Evolutionary conservation across 176 grass and related monocot species (phyloP), one percentile per base, ranked within the genome.

Genomic region (Aegilops speltoides): DNA sequence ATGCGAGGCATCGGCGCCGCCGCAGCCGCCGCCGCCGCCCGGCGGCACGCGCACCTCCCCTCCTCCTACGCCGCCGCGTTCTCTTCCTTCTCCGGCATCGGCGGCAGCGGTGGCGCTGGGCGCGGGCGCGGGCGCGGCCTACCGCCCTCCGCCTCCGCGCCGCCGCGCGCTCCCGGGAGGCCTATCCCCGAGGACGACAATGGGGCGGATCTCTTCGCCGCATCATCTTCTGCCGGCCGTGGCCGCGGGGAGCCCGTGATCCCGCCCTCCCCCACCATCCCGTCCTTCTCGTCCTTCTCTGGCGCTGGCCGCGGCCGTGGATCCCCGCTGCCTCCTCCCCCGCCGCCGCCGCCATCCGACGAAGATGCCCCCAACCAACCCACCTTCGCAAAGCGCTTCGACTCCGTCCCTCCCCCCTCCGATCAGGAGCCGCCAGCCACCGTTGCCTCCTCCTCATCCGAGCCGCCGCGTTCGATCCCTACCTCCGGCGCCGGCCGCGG

Each of bases 401-500:
- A 91, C 7, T 68, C 25, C 33, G 64, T 68, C 7, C 28, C 38
- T 12, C 33, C 25, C 20, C 28, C 29, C 31, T 37, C 22, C 24
- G 75, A 80, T 69, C 75, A 31, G 61, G 43, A 84, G 76, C 64
- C 60, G 36, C 56, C 50, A 12, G 10, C 66, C 10, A 16, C 38
- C 45, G 68, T 22, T 7, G 59, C 81, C 67, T 77, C 63, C 29
- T 63, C 83, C 0, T 77, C 50, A 46, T 29, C 77, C 54, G 74
- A 76, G 3, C 46, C 82, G 6, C 73, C 73, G n/a, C 68, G 82
- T n/a, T 16, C 78, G 4, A 43, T 64, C 76, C 69, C 83, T 45
- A 57, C 62, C 23, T 14, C 90, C 6, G 96, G 93, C 67, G 82
- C 88, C 5, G 96, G 93, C 63, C 88, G 92, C 68, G 96, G 96